Conservation (phyloP, 176 grass and related monocot genomes). For the Oryza australiensis region DNA sequence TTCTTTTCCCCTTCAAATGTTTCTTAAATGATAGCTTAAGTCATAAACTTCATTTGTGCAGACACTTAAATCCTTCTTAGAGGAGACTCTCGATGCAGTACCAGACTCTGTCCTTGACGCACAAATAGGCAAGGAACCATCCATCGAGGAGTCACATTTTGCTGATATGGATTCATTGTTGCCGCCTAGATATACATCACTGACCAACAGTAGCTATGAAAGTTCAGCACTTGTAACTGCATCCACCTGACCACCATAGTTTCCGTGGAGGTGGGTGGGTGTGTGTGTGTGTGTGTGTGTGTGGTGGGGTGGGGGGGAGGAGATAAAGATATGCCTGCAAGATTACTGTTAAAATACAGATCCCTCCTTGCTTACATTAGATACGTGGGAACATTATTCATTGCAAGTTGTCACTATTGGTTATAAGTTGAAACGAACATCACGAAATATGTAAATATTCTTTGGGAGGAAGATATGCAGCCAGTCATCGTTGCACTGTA, state of each 20-base stretch:
- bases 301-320: too few relatives aligned
- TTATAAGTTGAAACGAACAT: too few relatives aligned
- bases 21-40: background rate
- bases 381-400: background rate
- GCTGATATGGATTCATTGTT: slow-evolving; percentile 48
- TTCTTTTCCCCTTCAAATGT: background rate
- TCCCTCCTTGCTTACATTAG: background rate
- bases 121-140: slow-evolving; percentile 29
- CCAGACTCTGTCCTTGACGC: slow-evolving; percentile 68
- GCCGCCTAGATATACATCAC: slow-evolving; percentile 52
- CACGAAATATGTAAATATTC: background rate
- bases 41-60: slow-evolving; percentile 38
- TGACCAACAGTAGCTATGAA: slow-evolving; percentile 22
- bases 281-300: too few relatives aligned
- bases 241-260: slow-evolving; percentile 28
- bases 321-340: background rate
- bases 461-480: background rate
- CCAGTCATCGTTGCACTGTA: too few relatives aligned
- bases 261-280: too few relatives aligned
- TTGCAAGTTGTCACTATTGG: too few relatives aligned
- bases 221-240: slow-evolving; percentile 23
- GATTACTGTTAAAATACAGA: background rate
- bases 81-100: slow-evolving; percentile 77
- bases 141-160: slow-evolving; percentile 56
- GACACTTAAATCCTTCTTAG: slow-evolving; percentile 81